phyloP scores from a whole-genome alignment of 129 eudicot species.

The Chrysanthemum seticuspe region DNA sequence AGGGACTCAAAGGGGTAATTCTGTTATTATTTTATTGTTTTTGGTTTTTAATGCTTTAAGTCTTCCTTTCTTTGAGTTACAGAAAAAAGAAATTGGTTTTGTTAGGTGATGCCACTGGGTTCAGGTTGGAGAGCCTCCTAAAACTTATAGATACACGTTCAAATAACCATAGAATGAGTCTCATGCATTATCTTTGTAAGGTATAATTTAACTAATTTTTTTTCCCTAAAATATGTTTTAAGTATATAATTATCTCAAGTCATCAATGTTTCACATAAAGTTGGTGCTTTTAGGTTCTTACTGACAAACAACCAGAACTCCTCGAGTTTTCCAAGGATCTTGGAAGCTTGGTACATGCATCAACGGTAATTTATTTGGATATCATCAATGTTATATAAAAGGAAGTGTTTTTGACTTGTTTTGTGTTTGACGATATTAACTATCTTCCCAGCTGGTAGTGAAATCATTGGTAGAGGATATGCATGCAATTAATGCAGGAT shows the following conservation, averaged over 20 bases:
- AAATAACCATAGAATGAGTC: conserved; percentile 77
- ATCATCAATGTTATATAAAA: no score
- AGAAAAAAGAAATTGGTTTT: conserved; percentile 6
- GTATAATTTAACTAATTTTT: conserved; percentile 31
- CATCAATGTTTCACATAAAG: conserved; percentile 2
- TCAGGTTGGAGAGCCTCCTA: conserved; percentile 86
- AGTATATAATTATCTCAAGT: conserved; percentile 16
- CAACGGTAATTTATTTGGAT: no score
- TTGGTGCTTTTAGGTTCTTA: no score
- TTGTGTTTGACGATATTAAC: conserved; percentile 15
- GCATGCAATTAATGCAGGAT: conserved; percentile 90
- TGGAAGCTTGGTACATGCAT: no score
- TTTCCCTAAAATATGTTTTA: not conserved
- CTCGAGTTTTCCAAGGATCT: conserved; percentile 68
- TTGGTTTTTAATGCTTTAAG: not conserved
- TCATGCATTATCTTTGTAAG: conserved; percentile 98
- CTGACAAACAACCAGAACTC: conserved; percentile 63
- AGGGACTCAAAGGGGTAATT: conserved; percentile 88
- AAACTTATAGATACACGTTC: conserved; percentile 97
- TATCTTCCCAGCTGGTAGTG: conserved; percentile 59
- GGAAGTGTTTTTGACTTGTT: not conserved
- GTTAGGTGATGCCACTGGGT: conserved; percentile 88
- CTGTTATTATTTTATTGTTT: not conserved
- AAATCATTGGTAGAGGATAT: conserved; percentile 86
- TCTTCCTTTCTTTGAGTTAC: conserved; percentile 1